Conservation (phyloP, 2,329 filamentous ascomycete species). For the Neurospora sp. region DNA sequence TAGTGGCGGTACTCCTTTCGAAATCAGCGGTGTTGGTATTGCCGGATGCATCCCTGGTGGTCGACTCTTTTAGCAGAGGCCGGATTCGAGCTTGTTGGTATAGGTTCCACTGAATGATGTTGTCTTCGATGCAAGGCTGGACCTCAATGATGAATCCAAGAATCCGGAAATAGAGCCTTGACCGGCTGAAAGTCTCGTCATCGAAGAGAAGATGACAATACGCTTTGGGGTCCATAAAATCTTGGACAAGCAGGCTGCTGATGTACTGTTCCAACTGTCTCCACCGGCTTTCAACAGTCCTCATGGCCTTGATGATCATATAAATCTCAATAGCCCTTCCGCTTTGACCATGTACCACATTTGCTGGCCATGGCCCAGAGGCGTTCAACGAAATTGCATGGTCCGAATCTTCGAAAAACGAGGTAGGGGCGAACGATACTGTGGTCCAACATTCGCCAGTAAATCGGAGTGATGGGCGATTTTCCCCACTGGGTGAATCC, state of each 20-base stretch:
- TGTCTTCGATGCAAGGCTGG: background rate
- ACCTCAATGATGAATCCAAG: background rate
- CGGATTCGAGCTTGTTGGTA: background rate
- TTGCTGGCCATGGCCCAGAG: background rate
- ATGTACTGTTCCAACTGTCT: background rate
- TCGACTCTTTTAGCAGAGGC: background rate
- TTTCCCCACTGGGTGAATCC: no score
- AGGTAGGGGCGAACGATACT: no score
- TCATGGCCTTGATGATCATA: background rate
- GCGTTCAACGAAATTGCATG: no score
- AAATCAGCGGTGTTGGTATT: no score
- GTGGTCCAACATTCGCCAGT: no score
- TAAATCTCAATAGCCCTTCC: background rate
- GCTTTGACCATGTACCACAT: background rate
- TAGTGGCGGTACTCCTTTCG: background rate
- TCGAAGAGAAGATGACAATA: background rate
- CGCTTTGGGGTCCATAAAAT: background rate
- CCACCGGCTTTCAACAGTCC: background rate
- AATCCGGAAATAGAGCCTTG: conserved; percentile 1
- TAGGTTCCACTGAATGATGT: background rate
- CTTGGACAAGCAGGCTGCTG: background rate
- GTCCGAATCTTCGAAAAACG: no score
- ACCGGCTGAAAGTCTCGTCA: background rate
- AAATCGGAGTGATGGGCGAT: no score
- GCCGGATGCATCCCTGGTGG: no score